A percentile compares a stretch with the other conserved stretches of the same genome.
phyloP scores from a whole-genome alignment of 768 basidiomycete genomes.

The Leccinum broughii region DNA sequence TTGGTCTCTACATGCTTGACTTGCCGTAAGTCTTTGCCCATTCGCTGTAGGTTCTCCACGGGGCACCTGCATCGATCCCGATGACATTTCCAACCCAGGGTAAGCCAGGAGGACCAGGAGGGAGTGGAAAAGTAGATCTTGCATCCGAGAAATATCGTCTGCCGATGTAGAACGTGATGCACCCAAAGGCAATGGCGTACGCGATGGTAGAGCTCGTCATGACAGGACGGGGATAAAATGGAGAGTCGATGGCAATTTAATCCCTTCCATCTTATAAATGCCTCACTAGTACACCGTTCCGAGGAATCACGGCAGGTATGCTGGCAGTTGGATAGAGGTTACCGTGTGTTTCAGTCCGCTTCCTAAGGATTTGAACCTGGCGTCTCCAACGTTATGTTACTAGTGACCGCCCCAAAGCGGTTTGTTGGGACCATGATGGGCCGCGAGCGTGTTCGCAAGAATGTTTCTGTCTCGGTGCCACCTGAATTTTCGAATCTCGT shows the following conservation, averaged over 20 bases:
- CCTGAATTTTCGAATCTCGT: too few relatives aligned
- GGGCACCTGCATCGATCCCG: background rate
- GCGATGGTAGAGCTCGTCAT: background rate
- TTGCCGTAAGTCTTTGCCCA: conserved; percentile 12
- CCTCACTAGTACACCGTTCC: background rate
- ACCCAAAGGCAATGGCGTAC: background rate
- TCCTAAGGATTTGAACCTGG: background rate
- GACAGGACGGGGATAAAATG: background rate
- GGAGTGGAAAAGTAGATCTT: background rate
- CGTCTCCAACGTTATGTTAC: background rate
- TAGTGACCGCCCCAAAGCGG: too few relatives aligned
- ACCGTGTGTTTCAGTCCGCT: background rate
- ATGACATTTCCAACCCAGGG: conserved; percentile 12
- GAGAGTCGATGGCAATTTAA: background rate
- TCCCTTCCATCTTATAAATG: background rate
- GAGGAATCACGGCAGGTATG: background rate
- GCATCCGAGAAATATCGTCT: background rate
- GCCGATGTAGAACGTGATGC: background rate
- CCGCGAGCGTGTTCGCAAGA: too few relatives aligned
- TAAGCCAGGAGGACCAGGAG: conserved; percentile 10
- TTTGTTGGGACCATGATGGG: too few relatives aligned
- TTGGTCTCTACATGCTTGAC: background rate
- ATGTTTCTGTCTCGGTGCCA: too few relatives aligned
- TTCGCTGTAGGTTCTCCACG: conserved; percentile 11
- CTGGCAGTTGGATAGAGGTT: background rate